Percentiles rank a stretch among this genome's conserved stretches.
phyloP scores from a whole-genome alignment of 495 filamentous ascomycete species.

The Penicillium antarcticum region DNA sequence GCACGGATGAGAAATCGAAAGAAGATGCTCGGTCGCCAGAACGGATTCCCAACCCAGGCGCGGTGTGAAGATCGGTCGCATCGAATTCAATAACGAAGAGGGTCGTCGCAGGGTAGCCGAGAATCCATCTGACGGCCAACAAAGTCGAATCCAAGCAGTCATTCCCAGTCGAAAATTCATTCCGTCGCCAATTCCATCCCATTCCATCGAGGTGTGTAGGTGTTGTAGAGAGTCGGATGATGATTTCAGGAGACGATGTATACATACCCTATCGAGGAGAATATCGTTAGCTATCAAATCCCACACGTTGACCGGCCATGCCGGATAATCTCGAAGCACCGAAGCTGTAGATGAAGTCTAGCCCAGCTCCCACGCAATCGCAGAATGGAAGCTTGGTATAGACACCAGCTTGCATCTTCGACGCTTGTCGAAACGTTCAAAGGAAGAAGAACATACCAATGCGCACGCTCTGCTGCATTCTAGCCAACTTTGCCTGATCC shows the following conservation, averaged over 20 bases:
- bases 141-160: background rate
- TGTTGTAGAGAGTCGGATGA: background rate
- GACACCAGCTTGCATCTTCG: background rate
- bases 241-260: constrained; percentile 1
- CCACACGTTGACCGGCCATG: background rate
- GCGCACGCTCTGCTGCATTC: constrained; percentile 54
- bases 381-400: background rate
- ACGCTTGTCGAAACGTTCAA: background rate
- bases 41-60: background rate
- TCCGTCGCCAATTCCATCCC: background rate
- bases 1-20: background rate
- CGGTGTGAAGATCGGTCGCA: background rate
- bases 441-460: constrained; percentile 45
- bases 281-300: background rate
- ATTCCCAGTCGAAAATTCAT: constrained; percentile 1
- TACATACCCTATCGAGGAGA: constrained; percentile 30
- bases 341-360: background rate
- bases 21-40: background rate
- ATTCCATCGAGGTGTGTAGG: background rate
- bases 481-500: constrained; percentile 58
- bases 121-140: background rate
- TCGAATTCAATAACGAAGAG: background rate
- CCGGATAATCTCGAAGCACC: background rate
- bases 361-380: constrained; percentile 1
- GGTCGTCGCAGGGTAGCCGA: background rate